These are phyloP conservation scores for Sarocladiaceae sp. DNA, from an alignment of 2,329 filamentous ascomycete genomes.

Conservation along the genomic window DNA sequence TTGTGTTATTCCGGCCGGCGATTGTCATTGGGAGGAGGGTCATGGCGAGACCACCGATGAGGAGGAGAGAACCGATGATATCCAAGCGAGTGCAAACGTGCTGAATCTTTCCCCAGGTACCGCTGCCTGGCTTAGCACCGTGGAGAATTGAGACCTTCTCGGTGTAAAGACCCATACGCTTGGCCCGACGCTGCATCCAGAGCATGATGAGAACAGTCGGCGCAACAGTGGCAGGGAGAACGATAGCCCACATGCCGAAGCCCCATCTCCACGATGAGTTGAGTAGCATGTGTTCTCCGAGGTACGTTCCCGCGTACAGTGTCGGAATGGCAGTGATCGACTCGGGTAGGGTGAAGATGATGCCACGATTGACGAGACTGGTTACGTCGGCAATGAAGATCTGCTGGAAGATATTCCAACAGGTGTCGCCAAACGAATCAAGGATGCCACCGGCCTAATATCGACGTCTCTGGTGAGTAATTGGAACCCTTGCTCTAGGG, in stretches of 20 bases:
- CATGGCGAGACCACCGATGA: slow-evolving; percentile 28
- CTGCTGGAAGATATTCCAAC: slow-evolving; percentile 28
- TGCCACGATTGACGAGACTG: slow-evolving; percentile 54
- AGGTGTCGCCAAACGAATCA: slow-evolving; percentile 50
- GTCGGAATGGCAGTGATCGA: slow-evolving; percentile 27
- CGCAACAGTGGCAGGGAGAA: slow-evolving; percentile 27
- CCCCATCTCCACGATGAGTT: slow-evolving; percentile 37
- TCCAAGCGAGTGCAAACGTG: slow-evolving; percentile 22
- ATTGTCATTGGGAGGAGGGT: slow-evolving; percentile 31
- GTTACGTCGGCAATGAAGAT: slow-evolving; percentile 61
- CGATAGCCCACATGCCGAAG: slow-evolving; percentile 36
- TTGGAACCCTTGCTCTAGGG: too few relatives aligned
- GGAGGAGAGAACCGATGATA: slow-evolving; percentile 26
- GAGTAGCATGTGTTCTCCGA: slow-evolving; percentile 29
- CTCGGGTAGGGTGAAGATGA: slow-evolving; percentile 56
- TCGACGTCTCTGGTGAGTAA: not conserved
- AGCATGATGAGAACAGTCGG: slow-evolving; percentile 28
- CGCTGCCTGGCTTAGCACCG: slow-evolving; percentile 13
- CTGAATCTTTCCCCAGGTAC: not conserved
- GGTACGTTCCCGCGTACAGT: slow-evolving; percentile 24
- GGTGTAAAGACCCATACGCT: slow-evolving; percentile 15
- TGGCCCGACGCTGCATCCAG: slow-evolving; percentile 24
- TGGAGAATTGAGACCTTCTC: slow-evolving; percentile 14
- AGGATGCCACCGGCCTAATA: slow-evolving; percentile 48
- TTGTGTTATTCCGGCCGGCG: slow-evolving; percentile 28